A percentile compares a stretch with the other conserved stretches of the same genome.
Conservation (phyloP, 345 rosid genomes). For the Citrus mangshanensis region DNA sequence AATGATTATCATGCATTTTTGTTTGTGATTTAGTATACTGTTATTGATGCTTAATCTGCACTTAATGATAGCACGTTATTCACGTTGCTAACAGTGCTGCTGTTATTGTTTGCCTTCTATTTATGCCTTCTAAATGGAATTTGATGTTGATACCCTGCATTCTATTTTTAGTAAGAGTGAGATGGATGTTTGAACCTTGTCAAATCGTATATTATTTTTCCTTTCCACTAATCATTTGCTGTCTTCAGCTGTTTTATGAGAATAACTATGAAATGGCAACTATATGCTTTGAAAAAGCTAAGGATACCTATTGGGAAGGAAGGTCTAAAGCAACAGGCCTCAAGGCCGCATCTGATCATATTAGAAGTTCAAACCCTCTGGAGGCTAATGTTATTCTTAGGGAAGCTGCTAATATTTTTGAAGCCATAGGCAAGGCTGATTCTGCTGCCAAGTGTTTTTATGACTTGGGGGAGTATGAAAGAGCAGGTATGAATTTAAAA, state of each 20-base stretch:
- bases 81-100: neutral
- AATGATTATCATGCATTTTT: neutral
- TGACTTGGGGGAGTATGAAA: constrained; percentile 37
- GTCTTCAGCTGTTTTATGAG: constrained; percentile 41
- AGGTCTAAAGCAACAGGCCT: constrained; percentile 44
- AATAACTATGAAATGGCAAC: constrained; percentile 45
- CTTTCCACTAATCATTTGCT: neutral
- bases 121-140: neutral
- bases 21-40: neutral
- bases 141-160: neutral
- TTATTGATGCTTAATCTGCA: neutral
- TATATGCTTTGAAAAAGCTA: constrained; percentile 49
- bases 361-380: constrained; percentile 32
- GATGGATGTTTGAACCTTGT: neutral
- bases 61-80: neutral
- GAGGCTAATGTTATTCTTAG: constrained; percentile 29
- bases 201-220: neutral
- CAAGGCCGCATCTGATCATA: constrained; percentile 34
- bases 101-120: neutral
- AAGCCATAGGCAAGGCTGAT: constrained; percentile 43
- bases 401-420: constrained; percentile 47
- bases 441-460: constrained; percentile 45
- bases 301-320: constrained; percentile 35
- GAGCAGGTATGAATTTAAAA: constrained; percentile 27
- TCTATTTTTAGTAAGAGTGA: neutral